A percentile compares a stretch with the other conserved stretches of the same genome.
phyloP scores from a whole-genome alignment of 208 protist species.

The Leishmania turanica region DNA sequence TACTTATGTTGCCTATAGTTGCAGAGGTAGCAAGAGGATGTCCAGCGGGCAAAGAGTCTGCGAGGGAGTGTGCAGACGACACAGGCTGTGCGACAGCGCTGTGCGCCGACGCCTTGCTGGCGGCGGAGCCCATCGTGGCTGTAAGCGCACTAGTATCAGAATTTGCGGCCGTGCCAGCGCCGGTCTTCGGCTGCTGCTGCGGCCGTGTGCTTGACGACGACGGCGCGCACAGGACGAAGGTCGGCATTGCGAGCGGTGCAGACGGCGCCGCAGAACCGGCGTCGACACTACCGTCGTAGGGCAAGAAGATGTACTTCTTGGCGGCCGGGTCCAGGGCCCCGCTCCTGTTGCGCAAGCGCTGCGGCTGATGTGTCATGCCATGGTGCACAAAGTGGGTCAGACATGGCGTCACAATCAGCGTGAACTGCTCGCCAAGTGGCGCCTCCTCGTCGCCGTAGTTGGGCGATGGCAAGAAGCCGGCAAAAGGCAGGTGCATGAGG shows the following conservation, averaged over 20 bases:
- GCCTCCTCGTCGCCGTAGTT: constrained; percentile 38
- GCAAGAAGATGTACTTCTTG: constrained; percentile 30
- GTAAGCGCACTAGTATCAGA: neutral
- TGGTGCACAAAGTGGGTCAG: constrained; percentile 61
- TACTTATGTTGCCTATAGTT: neutral
- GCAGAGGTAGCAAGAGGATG: constrained; percentile 13
- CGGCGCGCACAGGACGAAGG: neutral
- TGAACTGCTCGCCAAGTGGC: constrained; percentile 61
- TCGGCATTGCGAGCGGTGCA: constrained; percentile 10
- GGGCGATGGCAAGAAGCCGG: constrained; percentile 54
- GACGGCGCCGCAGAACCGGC: neutral
- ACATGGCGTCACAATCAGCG: constrained; percentile 71
- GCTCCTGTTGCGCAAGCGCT: neutral
- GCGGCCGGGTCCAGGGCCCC: constrained; percentile 30
- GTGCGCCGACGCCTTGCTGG: neutral
- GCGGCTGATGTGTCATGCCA: constrained; percentile 30
- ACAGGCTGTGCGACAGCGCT: constrained; percentile 10
- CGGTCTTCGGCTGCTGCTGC: constrained; percentile 5
- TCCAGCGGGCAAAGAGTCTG: constrained; percentile 14
- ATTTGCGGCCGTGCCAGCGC: neutral
- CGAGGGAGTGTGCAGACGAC: constrained; percentile 14
- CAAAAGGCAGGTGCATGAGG: constrained; percentile 79
- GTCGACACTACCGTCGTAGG: constrained; percentile 16
- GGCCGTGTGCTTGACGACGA: neutral
- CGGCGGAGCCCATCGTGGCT: neutral